These are phyloP conservation scores for Fulvia fulva DNA, from an alignment of 2,329 filamentous ascomycete species.

Conservation along the genomic window DNA sequence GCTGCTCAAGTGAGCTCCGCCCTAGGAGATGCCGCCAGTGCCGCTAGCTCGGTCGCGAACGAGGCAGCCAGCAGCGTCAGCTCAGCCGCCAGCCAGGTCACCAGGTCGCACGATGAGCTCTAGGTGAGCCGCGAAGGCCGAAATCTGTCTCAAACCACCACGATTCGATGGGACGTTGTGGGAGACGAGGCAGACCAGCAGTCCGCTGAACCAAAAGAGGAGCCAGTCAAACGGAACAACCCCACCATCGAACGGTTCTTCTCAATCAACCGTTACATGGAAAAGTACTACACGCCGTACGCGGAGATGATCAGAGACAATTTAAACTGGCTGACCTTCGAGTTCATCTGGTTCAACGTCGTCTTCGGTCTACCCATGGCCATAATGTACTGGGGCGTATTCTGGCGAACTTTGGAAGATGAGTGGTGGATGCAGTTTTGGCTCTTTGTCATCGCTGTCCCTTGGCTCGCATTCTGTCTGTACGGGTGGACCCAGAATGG, in stretches of 20 bases:
- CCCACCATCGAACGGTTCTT: too few relatives aligned
- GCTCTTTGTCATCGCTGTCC: neutral
- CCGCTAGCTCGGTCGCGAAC: conserved; percentile 32
- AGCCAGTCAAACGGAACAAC: too few relatives aligned
- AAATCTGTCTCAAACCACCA: neutral
- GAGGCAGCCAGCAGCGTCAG: conserved; percentile 28
- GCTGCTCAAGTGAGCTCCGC: conserved; percentile 35
- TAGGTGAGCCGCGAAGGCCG: conserved; percentile 24
- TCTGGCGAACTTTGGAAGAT: neutral
- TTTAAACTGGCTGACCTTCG: neutral
- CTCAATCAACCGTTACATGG: too few relatives aligned
- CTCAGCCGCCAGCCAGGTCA: conserved; percentile 34
- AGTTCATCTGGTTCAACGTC: neutral
- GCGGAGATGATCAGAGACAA: neutral
- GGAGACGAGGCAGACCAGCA: too few relatives aligned
- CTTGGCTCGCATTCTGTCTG: neutral
- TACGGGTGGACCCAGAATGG: neutral
- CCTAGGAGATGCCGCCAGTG: conserved; percentile 47
- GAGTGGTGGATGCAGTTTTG: neutral
- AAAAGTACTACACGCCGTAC: too few relatives aligned
- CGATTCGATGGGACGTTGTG: neutral
- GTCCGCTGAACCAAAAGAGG: too few relatives aligned
- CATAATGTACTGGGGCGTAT: neutral
- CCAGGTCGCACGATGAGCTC: conserved; percentile 52
- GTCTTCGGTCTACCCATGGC: neutral